phyloP scores from a whole-genome alignment of 306 rosid genomes.

The Quercus gilva region DNA sequence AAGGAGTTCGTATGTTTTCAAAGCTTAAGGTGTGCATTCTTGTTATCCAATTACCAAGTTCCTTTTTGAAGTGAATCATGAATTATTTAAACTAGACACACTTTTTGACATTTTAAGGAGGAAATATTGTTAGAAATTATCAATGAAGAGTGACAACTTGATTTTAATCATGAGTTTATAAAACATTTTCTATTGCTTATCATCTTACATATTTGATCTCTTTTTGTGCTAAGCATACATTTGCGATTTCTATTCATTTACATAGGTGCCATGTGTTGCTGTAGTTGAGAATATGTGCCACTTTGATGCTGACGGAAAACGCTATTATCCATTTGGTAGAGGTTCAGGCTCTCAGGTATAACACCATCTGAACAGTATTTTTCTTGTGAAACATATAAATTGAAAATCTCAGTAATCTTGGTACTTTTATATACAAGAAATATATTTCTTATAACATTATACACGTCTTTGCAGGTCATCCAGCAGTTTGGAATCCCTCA shows the following conservation, averaged over 20 bases:
- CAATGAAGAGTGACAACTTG: background rate
- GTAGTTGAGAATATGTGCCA: conserved; percentile 98
- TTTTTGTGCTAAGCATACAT: background rate
- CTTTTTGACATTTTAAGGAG: background rate
- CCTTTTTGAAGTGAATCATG: background rate
- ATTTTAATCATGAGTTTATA: conserved; percentile 3
- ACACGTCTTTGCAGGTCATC: conserved; percentile 65
- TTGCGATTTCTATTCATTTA: conserved; percentile 13
- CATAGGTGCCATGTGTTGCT: conserved; percentile 95
- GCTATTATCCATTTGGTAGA: conserved; percentile 90
- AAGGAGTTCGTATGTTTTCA: conserved; percentile 99
- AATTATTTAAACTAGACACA: background rate
- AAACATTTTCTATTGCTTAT: conserved; percentile 12
- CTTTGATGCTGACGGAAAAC: conserved; percentile 95
- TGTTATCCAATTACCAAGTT: conserved; percentile 5
- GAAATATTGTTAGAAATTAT: background rate
- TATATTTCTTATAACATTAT: conserved; percentile 21
- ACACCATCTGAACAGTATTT: conserved; percentile 3
- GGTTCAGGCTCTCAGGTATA: conserved; percentile 96
- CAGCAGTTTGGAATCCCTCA: conserved; percentile 98
- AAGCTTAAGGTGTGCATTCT: conserved; percentile 76
- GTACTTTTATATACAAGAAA: background rate
- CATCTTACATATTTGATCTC: conserved; percentile 3
- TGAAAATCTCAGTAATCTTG: background rate
- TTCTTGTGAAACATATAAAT: background rate